Evolutionary conservation across 805 yeast species (phyloP).

Genomic region (Wickerhamomyces bisporus): DNA sequence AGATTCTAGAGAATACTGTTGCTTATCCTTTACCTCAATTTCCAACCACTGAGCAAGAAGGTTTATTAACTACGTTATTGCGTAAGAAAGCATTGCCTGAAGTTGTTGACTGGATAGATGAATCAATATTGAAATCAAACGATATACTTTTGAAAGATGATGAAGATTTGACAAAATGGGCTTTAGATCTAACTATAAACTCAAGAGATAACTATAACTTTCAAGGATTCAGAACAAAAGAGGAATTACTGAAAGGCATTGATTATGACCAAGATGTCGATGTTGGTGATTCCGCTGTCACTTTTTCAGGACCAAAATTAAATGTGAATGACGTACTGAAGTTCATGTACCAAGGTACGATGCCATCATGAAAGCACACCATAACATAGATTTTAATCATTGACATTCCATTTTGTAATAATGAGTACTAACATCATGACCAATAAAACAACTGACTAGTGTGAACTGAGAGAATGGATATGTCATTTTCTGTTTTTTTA

Average conservation of each 20-base stretch:
- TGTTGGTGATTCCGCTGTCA: slow-evolving; percentile 1
- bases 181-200: slow-evolving; percentile 47
- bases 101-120: slow-evolving; percentile 77
- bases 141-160: slow-evolving; percentile 31
- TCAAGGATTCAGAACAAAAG: slow-evolving; percentile 53
- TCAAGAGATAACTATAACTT: slow-evolving; percentile 53
- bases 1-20: slow-evolving; percentile 57
- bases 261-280: slow-evolving; percentile 10
- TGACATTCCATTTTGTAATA: no score
- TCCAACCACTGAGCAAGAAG: slow-evolving; percentile 81
- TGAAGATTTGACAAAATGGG: slow-evolving; percentile 70
- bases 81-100: slow-evolving; percentile 89
- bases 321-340: slow-evolving; percentile 35
- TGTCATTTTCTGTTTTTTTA: no score
- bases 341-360: slow-evolving; percentile 41
- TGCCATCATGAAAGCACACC: no score
- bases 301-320: slow-evolving; percentile 18
- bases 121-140: slow-evolving; percentile 31
- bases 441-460: no score
- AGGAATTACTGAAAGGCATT: slow-evolving; percentile 33
- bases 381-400: no score
- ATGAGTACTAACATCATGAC: no score
- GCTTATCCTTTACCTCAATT: slow-evolving; percentile 81
- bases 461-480: no score
- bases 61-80: slow-evolving; percentile 74